Base-by-base conservation (phyloP, 2,329 filamentous ascomycete species). In the Cylindrodendrum hubeiense region DNA sequence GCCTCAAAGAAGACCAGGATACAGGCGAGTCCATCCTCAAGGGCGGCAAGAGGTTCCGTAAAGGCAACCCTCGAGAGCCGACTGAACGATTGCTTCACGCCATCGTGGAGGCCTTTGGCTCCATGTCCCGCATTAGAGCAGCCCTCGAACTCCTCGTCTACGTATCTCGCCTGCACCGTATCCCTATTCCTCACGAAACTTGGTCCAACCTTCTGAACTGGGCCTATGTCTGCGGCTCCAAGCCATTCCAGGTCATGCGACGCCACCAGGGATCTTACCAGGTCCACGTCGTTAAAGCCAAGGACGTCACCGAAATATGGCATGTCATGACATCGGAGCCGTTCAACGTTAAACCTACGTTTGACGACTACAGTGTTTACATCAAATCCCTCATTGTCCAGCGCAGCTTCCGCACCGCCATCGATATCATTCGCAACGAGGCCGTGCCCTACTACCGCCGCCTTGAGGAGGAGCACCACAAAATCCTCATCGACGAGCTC, bases 121-220 rank as follows among this genome's bases (percentile, higher is more conserved):
- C 84, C 66, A 93, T 91, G 77, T 89, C 87, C 51, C 84, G 90
- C 59, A 82, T 94, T 4, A 75, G 83, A 1, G 81, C 84, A 2
- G 91, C 88, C 13, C 74, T 91, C 26, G 83, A 86, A 43, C 73
- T 91, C 1, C 79, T 94, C 13, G 85, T 91, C 64, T 87, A 87
- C 70, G 76, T 95, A 51, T 90, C 92, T 0, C 79, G 79, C 1
- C 81, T 81, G 7, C 93, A 91, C 77, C 67, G 80, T 2, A 79
- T 95, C 24, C 67, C 80, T 1, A 88, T 95, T 39, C 79, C 88
- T 0, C 71, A 75, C 7, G 75, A 83, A 5, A 83, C 89, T 19
- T 95, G 93, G 93, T 83, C 84, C 8, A 86, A 90, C 59, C 78
- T 95, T 3, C 81, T 95, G 17, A 83, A 88, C 65, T 93, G 91